A percentile compares a stretch with the other conserved stretches of the same genome.
Evolutionary conservation across 1,284 basidiomycete species (phyloP).

Genomic region (Dichomitus squalens): DNA sequence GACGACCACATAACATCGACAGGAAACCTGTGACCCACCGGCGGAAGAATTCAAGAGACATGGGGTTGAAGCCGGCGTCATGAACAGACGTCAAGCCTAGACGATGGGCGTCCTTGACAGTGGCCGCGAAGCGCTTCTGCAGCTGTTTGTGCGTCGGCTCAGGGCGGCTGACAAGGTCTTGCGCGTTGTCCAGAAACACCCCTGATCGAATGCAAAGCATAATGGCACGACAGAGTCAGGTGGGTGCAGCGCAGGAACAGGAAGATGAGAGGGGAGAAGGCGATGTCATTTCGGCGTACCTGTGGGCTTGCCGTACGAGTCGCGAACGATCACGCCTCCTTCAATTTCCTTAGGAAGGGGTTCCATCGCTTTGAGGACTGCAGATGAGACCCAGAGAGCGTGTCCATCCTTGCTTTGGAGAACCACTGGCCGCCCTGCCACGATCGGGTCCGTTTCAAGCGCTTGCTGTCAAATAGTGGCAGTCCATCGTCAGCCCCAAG

Average conservation of each 20-base stretch:
- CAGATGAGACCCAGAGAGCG: conserved; percentile 82
- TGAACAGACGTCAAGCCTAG: conserved; percentile 82
- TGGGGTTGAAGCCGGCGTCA: conserved; percentile 76
- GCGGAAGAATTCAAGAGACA: conserved; percentile 74
- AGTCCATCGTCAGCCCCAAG: not conserved
- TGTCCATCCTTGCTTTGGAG: conserved; percentile 89
- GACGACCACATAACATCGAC: not conserved
- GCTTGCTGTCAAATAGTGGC: conserved; percentile 51
- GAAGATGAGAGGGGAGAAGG: not conserved
- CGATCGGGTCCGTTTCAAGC: conserved; percentile 68
- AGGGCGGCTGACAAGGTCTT: conserved; percentile 65
- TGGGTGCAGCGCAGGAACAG: not conserved
- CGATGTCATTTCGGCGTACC: conserved; percentile 47
- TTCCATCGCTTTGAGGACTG: conserved; percentile 59
- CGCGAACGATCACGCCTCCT: conserved; percentile 81
- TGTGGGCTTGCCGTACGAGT: conserved; percentile 70
- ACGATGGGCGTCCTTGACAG: conserved; percentile 68
- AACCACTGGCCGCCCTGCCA: conserved; percentile 70
- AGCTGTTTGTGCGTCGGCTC: conserved; percentile 66
- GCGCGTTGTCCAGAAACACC: conserved; percentile 73
- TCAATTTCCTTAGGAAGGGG: conserved; percentile 68
- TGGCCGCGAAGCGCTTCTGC: conserved; percentile 60
- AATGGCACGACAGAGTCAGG: conserved; percentile 9
- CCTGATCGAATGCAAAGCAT: conserved; percentile 42
- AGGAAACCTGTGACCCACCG: conserved; percentile 43